Percentiles rank a stretch among this genome's conserved stretches.
Evolutionary conservation across 345 rosid genomes (phyloP).

Genomic region (Diplotaxis tenuifolia): DNA sequence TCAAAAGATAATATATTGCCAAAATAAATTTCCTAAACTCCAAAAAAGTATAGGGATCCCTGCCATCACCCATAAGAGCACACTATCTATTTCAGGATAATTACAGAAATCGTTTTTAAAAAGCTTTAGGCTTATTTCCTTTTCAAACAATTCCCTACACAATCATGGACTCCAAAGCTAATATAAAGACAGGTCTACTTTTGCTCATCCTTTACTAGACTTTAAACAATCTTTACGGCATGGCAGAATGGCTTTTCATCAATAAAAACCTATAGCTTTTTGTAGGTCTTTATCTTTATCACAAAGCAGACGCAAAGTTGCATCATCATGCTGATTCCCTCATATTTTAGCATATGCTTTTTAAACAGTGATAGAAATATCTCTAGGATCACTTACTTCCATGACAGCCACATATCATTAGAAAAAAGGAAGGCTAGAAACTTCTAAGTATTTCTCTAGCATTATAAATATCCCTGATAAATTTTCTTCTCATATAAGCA

Average conservation of each 20-base stretch:
- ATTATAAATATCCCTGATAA: background rate
- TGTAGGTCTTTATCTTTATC: constrained; percentile 33
- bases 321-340: constrained; percentile 27
- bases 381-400: constrained; percentile 3
- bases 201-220: constrained; percentile 23
- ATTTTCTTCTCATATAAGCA: constrained; percentile 1
- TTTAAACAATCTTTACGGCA: constrained; percentile 35
- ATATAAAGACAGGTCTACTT: constrained; percentile 27
- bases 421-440: constrained; percentile 14
- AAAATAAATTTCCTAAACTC: constrained; percentile 2
- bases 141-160: constrained; percentile 39
- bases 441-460: constrained; percentile 9
- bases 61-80: constrained; percentile 25
- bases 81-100: constrained; percentile 23
- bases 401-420: constrained; percentile 29
- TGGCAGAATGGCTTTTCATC: constrained; percentile 33
- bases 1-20: constrained; percentile 8
- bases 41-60: constrained; percentile 13
- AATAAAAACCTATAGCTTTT: constrained; percentile 26
- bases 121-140: constrained; percentile 33
- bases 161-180: constrained; percentile 36
- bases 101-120: constrained; percentile 14
- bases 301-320: constrained; percentile 30
- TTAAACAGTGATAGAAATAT: constrained; percentile 18
- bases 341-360: constrained; percentile 28